Conservation (phyloP, 140 eudicot genomes). For the Bidens hawaiensis region DNA sequence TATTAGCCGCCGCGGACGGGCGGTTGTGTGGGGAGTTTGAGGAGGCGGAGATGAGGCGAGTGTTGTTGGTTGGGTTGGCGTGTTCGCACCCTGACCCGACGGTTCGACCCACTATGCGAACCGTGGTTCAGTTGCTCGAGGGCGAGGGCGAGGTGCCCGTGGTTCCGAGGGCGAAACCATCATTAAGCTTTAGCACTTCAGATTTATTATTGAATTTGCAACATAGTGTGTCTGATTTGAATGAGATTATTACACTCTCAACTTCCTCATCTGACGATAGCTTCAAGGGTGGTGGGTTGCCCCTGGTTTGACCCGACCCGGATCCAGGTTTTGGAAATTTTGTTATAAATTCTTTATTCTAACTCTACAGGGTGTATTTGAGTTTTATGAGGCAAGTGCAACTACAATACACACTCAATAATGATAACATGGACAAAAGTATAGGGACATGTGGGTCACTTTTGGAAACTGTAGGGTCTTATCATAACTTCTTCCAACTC, state of each 20-base stretch:
- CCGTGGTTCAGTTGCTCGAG: constrained; percentile 45
- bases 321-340: constrained; percentile 18
- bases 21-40: constrained; percentile 41
- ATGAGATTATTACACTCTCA: constrained; percentile 52
- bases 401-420: constrained; percentile 10
- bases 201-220: constrained; percentile 57
- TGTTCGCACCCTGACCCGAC: constrained; percentile 46
- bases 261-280: constrained; percentile 47
- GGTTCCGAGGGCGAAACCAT: constrained; percentile 49
- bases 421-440: constrained; percentile 17
- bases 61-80: constrained; percentile 40
- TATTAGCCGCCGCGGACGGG: constrained; percentile 26
- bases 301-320: constrained; percentile 28
- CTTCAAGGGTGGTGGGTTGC: constrained; percentile 26
- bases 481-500: constrained; percentile 24
- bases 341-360: constrained; percentile 15
- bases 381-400: constrained; percentile 28
- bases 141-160: constrained; percentile 49
- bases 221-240: constrained; percentile 70
- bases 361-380: constrained; percentile 19
- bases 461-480: constrained; percentile 29
- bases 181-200: constrained; percentile 50
- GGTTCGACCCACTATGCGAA: constrained; percentile 41
- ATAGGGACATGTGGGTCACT: constrained; percentile 29
- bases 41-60: constrained; percentile 36